Evolutionary conservation across 169 alveolate species (phyloP).

Genomic region (Perkinsus olseni): DNA sequence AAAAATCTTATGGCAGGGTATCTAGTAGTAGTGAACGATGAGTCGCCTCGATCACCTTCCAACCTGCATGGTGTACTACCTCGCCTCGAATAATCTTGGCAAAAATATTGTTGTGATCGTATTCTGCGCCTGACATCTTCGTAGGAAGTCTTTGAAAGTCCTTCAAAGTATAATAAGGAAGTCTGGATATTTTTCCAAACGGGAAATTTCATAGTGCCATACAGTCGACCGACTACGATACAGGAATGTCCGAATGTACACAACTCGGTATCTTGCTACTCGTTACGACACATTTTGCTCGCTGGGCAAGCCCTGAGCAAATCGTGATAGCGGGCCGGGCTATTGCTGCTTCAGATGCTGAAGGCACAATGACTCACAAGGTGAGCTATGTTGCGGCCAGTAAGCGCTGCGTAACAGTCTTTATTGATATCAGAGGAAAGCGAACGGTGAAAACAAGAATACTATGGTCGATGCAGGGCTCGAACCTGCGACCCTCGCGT

Average conservation of each 20-base stretch:
- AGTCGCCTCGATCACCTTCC: neutral
- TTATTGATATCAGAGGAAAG: too few species aligned
- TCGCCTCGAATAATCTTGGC: slow-evolving; percentile 5
- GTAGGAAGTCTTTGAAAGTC: neutral
- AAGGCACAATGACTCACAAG: too few species aligned
- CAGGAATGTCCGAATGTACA: too few species aligned
- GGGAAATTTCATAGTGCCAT: neutral
- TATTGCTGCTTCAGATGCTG: too few species aligned
- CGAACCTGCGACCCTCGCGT: neutral
- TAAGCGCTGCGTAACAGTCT: too few species aligned
- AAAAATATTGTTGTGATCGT: neutral
- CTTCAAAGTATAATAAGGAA: neutral
- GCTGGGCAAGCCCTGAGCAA: too few species aligned
- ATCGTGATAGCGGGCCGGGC: too few species aligned
- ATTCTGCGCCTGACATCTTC: neutral
- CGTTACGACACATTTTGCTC: too few species aligned
- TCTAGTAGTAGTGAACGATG: neutral
- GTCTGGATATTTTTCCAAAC: neutral
- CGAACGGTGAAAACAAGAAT: neutral
- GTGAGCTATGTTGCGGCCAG: neutral
- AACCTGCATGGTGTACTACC: neutral
- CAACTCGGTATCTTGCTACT: too few species aligned
- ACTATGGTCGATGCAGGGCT: neutral
- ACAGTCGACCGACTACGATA: too few species aligned
- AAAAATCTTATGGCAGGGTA: neutral